Evolutionary conservation across 73 alveolate species (phyloP), one percentile per base, ranked within the genome.

Genomic region (Durusdinium trenchii): DNA sequence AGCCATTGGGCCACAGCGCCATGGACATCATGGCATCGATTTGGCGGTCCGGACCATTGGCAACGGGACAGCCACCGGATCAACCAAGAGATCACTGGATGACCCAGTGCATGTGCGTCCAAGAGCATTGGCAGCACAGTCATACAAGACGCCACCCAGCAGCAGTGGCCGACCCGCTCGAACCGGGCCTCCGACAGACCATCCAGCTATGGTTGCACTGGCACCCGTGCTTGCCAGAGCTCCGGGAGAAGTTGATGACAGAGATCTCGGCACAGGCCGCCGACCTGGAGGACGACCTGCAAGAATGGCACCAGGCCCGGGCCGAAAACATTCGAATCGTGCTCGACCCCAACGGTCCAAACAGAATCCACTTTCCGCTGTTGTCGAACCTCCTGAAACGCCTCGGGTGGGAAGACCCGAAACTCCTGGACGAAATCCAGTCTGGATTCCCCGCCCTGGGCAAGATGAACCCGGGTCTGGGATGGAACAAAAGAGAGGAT

Each of bases 371-470:
- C n/a, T 4, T 86, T 5, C 95, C 95, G 2, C 14, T 86, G 28
- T 45, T 54, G 48, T 3, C 14, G 3, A 26, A 54, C n/a, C 83
- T 86, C 28, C 50, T 40, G 0, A 23, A 14, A 2, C 28, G 16
- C 48, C 2, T 86, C 26, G 48, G 23, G 14, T 86, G 46, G 28
- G 46, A 45, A 35, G 46, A 60, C 46, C 18, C 61, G 46, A 12
- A 36, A 7, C 16, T 38, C 50, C 6, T 57, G 64, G 26, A 2
- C 1, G 95, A 62, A 42, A 71, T 64, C 46, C 3, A 48, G 1
- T 16, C 3, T 0, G 96, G 96, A 0, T 89, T 89, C 96, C 40
- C 6, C 2, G 54, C 67, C n/a, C 38, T 89, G 46, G 96, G 96
- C 45, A 6, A 1, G 0, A 14, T 89, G 18, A 3, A 12, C 0